Percentiles rank a stretch among this genome's conserved stretches.
phyloP scores from a whole-genome alignment of 164 flowering plant species.

The Vitis labrusca region DNA sequence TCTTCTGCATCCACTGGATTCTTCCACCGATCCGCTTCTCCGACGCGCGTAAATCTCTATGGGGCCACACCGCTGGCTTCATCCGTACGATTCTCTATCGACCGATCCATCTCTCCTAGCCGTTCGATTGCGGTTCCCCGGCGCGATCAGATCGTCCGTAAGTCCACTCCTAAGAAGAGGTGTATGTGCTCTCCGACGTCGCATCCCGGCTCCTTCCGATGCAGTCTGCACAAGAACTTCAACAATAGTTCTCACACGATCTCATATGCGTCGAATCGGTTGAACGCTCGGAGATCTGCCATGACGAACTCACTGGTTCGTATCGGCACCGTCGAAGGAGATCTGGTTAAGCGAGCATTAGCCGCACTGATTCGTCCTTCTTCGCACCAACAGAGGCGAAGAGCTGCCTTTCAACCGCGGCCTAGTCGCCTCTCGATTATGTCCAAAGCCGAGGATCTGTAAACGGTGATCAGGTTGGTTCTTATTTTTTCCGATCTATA shows the following conservation, averaged over 20 bases:
- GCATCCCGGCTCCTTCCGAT: constrained; percentile 59
- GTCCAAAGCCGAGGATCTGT: constrained; percentile 34
- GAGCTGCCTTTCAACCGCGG: constrained; percentile 42
- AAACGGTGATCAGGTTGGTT: constrained; percentile 3
- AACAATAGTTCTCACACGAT: neutral
- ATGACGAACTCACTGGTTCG: constrained; percentile 52
- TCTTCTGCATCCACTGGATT: constrained; percentile 17
- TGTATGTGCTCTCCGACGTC: constrained; percentile 60
- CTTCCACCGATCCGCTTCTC: constrained; percentile 30
- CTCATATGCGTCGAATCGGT: constrained; percentile 23
- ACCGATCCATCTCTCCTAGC: constrained; percentile 33
- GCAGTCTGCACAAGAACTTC: constrained; percentile 38
- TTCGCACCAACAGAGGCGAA: constrained; percentile 51
- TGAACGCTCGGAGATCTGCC: constrained; percentile 45
- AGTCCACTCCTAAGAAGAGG: constrained; percentile 27
- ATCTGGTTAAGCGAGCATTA: constrained; percentile 41
- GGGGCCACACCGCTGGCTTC: constrained; percentile 5
- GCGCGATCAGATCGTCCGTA: constrained; percentile 6
- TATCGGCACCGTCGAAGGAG: constrained; percentile 49
- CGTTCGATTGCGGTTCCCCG: constrained; percentile 27
- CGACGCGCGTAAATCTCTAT: constrained; percentile 35
- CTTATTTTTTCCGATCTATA: neutral
- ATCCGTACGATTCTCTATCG: constrained; percentile 31
- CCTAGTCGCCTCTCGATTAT: constrained; percentile 53
- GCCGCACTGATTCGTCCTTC: constrained; percentile 52